Percentiles rank a stretch among this genome's conserved stretches.
phyloP scores from a whole-genome alignment of 1,139 yeast species.

The Candida gigantensis region DNA sequence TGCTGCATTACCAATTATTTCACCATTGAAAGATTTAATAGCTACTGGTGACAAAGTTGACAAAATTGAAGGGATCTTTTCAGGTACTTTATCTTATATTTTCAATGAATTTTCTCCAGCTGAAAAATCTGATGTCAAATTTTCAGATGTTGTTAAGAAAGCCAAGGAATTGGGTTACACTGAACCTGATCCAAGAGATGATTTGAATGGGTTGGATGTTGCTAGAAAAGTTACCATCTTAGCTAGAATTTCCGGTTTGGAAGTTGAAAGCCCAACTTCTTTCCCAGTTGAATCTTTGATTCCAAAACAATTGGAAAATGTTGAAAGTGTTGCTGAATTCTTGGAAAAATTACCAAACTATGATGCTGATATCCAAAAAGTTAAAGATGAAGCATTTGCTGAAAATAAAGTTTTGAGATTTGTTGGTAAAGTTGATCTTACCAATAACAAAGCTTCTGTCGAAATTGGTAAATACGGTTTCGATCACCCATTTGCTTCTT shows the following conservation, averaged over 20 bases:
- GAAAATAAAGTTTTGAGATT: constrained; percentile 88
- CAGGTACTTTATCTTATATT: constrained; percentile 95
- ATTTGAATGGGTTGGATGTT: constrained; percentile 94
- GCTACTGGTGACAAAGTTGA: constrained; percentile 90
- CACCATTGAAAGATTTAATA: constrained; percentile 83
- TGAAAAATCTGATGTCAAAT: constrained; percentile 58
- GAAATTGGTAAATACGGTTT: constrained; percentile 83
- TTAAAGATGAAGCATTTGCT: constrained; percentile 78
- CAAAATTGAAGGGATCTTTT: constrained; percentile 92
- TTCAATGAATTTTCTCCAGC: constrained; percentile 88
- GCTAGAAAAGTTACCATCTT: constrained; percentile 97
- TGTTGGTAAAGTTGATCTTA: constrained; percentile 86
- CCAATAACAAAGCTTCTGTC: constrained; percentile 68
- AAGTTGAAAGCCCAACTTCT: constrained; percentile 88
- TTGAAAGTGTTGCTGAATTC: constrained; percentile 74
- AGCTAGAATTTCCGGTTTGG: constrained; percentile 87
- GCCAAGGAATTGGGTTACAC: constrained; percentile 95
- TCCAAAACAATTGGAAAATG: constrained; percentile 81
- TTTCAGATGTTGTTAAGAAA: constrained; percentile 83
- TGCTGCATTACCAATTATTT: constrained; percentile 93
- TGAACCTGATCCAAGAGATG: constrained; percentile 99
- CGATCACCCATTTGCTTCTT: constrained; percentile 93
- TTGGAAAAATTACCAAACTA: constrained; percentile 76
- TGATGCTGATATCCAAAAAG: constrained; percentile 74
- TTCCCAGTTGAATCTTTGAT: constrained; percentile 93